Base-by-base conservation (phyloP, 192 early-diverging fungal species). In the Obelidium mucronatum region DNA sequence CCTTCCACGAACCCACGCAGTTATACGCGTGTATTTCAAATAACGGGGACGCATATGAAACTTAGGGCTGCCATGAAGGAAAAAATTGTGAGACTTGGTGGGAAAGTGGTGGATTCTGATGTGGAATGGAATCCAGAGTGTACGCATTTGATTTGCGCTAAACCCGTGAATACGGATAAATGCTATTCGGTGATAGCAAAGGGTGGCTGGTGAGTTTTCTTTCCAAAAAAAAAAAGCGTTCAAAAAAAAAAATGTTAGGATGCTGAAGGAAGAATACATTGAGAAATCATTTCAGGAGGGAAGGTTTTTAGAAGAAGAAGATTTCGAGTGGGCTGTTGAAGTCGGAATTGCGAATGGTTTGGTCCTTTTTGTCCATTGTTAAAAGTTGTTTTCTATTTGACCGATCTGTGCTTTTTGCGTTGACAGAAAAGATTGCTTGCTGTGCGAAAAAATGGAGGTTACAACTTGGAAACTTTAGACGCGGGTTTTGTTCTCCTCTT, bases 121-220 rank as follows among this genome's bases (percentile, higher is more conserved):
- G 54, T 26, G 22, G 37, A 17, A 15, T 85, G 84, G 84, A n/a
- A 80, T 37, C 24, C 31, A 30, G 64, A 60, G 22, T 80, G 77
- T 30, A 85, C 82, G 33, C 84, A 85, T 74, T 75, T 85, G 51
- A 66, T 85, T 52, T 76, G 77, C 31, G 59, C 42, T 22, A 59
- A 67, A 40, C 84, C 83, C 28, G 69, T n/a, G 17, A 37, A 75
- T 5, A 82, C 82, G 13, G 84, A 85, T 42, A 85, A 85, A 73
- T 83, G 74, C 36, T 72, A 77, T 36, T 80, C 80, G 1, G 83
- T 74, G 0, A 65, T 64, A n/a, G 82, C 84, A 5, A 34, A 78
- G 31, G 84, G 84, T 3, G 66, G 71, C 1, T 84, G 82, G 82
- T 11, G 60, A 56, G 79, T 56, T 22, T 58, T 55, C 39, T n/a